These are phyloP conservation scores for Pleurotus pulmonarius DNA, from an alignment of 768 basidiomycete species.

Conservation along the genomic window DNA sequence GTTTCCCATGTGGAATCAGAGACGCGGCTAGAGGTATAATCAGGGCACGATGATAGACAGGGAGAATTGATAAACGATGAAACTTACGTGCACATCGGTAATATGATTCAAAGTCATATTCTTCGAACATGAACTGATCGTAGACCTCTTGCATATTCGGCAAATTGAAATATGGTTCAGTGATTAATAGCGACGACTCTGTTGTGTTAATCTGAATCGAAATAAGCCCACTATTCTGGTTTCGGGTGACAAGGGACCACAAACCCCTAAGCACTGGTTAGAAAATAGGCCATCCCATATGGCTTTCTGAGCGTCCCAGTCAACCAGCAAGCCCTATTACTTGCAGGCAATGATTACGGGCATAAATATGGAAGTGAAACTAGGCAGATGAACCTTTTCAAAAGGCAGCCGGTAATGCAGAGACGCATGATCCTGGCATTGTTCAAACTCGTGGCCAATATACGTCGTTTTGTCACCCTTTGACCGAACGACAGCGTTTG, in stretches of 20 bases:
- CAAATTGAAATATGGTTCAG: slow-evolving; percentile 93
- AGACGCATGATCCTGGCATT: slow-evolving; percentile 76
- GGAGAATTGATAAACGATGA: neutral
- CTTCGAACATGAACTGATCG: slow-evolving; percentile 95
- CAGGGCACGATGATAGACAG: slow-evolving; percentile 5
- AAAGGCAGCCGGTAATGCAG: slow-evolving; percentile 82
- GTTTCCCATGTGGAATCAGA: slow-evolving; percentile 65
- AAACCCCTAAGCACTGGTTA: slow-evolving; percentile 61
- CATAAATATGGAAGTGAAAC: slow-evolving; percentile 7
- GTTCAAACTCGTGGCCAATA: slow-evolving; percentile 79
- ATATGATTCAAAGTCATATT: slow-evolving; percentile 89
- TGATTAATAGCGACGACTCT: slow-evolving; percentile 74
- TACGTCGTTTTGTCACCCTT: slow-evolving; percentile 82
- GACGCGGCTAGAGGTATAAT: slow-evolving; percentile 61
- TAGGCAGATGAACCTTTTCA: slow-evolving; percentile 62
- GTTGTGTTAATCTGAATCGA: slow-evolving; percentile 63
- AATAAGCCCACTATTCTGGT: too few species aligned
- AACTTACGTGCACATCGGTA: slow-evolving; percentile 76
- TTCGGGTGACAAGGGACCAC: slow-evolving; percentile 10
- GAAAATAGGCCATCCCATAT: slow-evolving; percentile 93
- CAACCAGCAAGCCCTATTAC: slow-evolving; percentile 81
- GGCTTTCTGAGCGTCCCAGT: slow-evolving; percentile 95
- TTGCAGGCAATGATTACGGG: slow-evolving; percentile 6
- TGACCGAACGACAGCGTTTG: slow-evolving; percentile 82
- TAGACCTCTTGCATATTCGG: slow-evolving; percentile 90